Conservation (phyloP, 2,329 filamentous ascomycete genomes). For the Microdochium trichocladiopsis region DNA sequence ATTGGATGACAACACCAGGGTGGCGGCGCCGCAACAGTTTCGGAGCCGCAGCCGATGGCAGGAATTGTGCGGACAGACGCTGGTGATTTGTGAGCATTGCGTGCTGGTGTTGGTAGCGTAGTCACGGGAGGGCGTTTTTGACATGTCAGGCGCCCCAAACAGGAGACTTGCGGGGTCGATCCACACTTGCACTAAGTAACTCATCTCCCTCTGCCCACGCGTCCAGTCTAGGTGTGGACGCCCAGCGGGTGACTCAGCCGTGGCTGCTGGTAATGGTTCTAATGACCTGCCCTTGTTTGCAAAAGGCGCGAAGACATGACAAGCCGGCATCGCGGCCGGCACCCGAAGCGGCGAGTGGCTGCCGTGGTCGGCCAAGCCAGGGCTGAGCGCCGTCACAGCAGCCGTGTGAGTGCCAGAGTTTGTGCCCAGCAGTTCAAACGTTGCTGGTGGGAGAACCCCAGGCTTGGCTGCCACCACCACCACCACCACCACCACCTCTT, state of each 20-base stretch:
- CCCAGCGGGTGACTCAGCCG: neutral
- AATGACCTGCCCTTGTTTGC: neutral
- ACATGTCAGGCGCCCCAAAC: too few species aligned
- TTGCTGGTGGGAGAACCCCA: neutral
- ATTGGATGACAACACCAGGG: too few species aligned
- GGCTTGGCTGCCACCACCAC: neutral
- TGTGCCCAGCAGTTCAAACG: neutral
- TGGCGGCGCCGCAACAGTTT: too few species aligned
- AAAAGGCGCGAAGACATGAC: neutral
- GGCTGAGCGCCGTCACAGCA: neutral
- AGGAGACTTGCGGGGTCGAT: too few species aligned
- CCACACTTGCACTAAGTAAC: too few species aligned
- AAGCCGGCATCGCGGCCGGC: neutral
- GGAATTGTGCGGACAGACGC: too few species aligned
- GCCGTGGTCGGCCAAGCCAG: neutral
- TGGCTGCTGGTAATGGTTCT: neutral
- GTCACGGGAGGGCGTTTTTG: too few species aligned
- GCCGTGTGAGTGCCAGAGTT: neutral
- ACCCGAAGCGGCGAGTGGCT: neutral
- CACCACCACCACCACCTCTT: neutral
- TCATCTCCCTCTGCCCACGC: too few species aligned
- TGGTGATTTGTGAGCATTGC: too few species aligned
- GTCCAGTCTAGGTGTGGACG: too few species aligned
- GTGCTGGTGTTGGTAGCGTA: too few species aligned
- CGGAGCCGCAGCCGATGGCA: too few species aligned